phyloP scores from a whole-genome alignment of 2,329 filamentous ascomycete species.

The Hypoxylon sp. region DNA sequence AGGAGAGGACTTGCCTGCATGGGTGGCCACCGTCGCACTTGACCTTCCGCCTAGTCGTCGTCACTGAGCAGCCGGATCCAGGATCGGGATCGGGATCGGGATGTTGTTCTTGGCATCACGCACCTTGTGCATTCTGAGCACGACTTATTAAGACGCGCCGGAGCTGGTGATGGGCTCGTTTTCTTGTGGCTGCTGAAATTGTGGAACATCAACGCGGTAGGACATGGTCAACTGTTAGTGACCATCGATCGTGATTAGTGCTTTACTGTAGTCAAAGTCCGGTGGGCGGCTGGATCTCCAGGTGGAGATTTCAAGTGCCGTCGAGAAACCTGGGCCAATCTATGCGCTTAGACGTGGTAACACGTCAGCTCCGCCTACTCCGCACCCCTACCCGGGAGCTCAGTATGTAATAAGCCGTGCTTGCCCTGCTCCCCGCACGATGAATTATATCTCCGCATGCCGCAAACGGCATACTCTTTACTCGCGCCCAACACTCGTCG shows the following conservation, averaged over 20 bases:
- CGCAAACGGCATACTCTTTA: not conserved
- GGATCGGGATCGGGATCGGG: too few species aligned
- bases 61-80: conserved; percentile 17
- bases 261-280: too few species aligned
- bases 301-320: conserved; percentile 14
- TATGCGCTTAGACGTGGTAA: not conserved
- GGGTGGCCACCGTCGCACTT: conserved; percentile 35
- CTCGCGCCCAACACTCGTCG: not conserved
- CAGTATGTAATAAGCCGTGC: conserved; percentile 5
- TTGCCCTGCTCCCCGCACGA: conserved; percentile 28
- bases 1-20: conserved; percentile 28
- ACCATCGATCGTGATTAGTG: conserved; percentile 26
- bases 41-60: conserved; percentile 28
- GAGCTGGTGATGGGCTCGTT: conserved; percentile 31
- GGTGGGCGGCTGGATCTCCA: conserved; percentile 11
- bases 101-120: conserved; percentile 23
- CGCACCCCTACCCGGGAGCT: too few species aligned
- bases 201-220: conserved; percentile 34
- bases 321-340: not conserved
- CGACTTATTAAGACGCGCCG: conserved; percentile 33
- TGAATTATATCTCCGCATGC: conserved; percentile 27
- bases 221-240: conserved; percentile 29
- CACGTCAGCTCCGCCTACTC: too few species aligned
- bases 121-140: conserved; percentile 34
- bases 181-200: conserved; percentile 32